These are phyloP conservation scores for Pseudogymnoascus sp. DNA, from an alignment of 2,329 filamentous ascomycete species.

Conservation along the genomic window DNA sequence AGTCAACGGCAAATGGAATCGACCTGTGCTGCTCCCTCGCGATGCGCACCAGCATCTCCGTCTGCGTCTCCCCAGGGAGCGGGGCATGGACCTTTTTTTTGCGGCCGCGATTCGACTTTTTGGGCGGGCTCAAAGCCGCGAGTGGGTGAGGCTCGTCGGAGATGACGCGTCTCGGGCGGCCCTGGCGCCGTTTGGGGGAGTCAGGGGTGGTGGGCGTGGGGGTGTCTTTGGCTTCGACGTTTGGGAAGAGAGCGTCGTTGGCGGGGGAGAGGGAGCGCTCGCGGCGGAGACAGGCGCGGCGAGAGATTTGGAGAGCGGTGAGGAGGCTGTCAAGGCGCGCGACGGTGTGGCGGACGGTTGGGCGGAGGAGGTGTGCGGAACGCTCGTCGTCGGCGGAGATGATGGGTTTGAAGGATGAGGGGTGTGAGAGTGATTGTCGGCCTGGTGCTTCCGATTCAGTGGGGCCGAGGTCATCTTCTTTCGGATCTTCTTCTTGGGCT, in stretches of 20 bases:
- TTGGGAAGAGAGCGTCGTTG: slow-evolving; percentile 18
- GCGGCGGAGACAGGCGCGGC: slow-evolving; percentile 41
- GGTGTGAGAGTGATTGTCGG: not conserved
- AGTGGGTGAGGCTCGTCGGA: not conserved
- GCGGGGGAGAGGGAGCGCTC: slow-evolving; percentile 34
- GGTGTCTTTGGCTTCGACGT: not conserved
- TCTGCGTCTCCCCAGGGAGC: slow-evolving; percentile 36
- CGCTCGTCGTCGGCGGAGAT: slow-evolving; percentile 63
- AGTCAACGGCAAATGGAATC: not conserved
- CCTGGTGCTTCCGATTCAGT: not conserved
- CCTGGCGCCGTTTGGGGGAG: not conserved
- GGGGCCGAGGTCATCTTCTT: not conserved
- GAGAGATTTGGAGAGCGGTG: slow-evolving; percentile 58
- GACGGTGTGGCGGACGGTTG: slow-evolving; percentile 62
- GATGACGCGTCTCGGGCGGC: not conserved
- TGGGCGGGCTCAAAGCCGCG: not conserved
- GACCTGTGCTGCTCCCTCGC: slow-evolving; percentile 30
- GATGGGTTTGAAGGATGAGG: slow-evolving; percentile 35
- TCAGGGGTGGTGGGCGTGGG: not conserved
- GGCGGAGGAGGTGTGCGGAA: slow-evolving; percentile 55
- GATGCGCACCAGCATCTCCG: slow-evolving; percentile 39
- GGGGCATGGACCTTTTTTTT: slow-evolving; percentile 36
- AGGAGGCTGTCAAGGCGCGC: slow-evolving; percentile 61
- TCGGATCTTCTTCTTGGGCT: slow-evolving; percentile 15
- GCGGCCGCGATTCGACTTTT: slow-evolving; percentile 15